phyloP scores from a whole-genome alignment of 176 grass and related monocot species.

The Themeda triandra region DNA sequence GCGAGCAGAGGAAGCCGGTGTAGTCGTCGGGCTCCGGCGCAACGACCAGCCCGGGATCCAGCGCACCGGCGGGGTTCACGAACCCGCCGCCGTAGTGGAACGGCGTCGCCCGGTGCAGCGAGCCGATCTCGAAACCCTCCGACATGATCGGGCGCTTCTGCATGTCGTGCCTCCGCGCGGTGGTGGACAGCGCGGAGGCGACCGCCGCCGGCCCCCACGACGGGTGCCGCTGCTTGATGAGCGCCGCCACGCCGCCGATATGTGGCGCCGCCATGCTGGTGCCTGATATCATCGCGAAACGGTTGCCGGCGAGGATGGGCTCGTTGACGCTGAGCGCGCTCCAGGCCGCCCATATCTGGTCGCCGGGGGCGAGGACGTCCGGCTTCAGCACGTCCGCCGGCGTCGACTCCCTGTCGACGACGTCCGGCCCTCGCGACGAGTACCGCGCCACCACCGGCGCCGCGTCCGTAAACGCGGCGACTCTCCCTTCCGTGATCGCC shows the following conservation, averaged over 20 bases:
- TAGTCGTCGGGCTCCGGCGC: slow-evolving; percentile 42
- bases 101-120: slow-evolving; percentile 37
- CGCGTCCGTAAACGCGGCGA: slow-evolving; percentile 12
- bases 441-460: slow-evolving; percentile 36
- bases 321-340: slow-evolving; percentile 29
- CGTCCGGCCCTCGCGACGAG: slow-evolving; percentile 57
- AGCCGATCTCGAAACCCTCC: slow-evolving; percentile 27
- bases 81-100: slow-evolving; percentile 54
- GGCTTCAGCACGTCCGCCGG: slow-evolving; percentile 60
- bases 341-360: slow-evolving; percentile 73
- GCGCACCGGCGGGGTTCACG: slow-evolving; percentile 35
- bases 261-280: slow-evolving; percentile 75
- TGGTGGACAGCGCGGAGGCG: slow-evolving; percentile 52
- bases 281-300: slow-evolving; percentile 59
- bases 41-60: slow-evolving; percentile 56
- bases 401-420: slow-evolving; percentile 18
- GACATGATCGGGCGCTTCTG: slow-evolving; percentile 34
- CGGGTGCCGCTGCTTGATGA: slow-evolving; percentile 45
- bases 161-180: slow-evolving; percentile 29
- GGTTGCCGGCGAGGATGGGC: slow-evolving; percentile 38
- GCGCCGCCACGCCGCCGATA: slow-evolving; percentile 44
- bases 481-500: slow-evolving; percentile 49
- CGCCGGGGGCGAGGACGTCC: slow-evolving; percentile 49
- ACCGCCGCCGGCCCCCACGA: slow-evolving; percentile 45
- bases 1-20: slow-evolving; percentile 48